A percentile compares a stretch with the other conserved stretches of the same genome.
Evolutionary conservation across 2,329 filamentous ascomycete genomes (phyloP).

Genomic region (Dothistroma pini): DNA sequence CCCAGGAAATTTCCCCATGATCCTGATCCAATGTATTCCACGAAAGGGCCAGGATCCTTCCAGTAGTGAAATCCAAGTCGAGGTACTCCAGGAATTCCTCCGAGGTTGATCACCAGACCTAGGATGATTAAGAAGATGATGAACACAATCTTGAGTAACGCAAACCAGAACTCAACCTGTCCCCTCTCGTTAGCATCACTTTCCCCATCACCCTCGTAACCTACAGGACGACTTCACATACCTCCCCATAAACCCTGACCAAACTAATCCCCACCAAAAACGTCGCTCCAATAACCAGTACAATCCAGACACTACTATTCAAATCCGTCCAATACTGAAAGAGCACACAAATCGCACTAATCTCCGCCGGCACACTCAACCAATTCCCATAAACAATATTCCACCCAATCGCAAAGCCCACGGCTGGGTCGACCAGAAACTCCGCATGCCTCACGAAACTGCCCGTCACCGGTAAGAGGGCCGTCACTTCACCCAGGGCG

Average conservation of each 20-base stretch:
- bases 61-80: slow-evolving; percentile 47
- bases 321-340: slow-evolving; percentile 33
- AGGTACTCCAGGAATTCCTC: slow-evolving; percentile 39
- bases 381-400: slow-evolving; percentile 30
- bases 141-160: slow-evolving; percentile 43
- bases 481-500: slow-evolving; percentile 50
- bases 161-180: slow-evolving; percentile 48
- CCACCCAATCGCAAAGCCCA: slow-evolving; percentile 28
- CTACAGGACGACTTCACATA: not conserved
- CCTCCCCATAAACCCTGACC: slow-evolving; percentile 39
- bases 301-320: slow-evolving; percentile 35
- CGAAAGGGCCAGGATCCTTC: slow-evolving; percentile 43
- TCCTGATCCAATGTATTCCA: slow-evolving; percentile 37
- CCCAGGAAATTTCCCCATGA: slow-evolving; percentile 41
- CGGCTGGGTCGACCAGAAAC: slow-evolving; percentile 50
- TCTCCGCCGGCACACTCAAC: slow-evolving; percentile 34
- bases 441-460: slow-evolving; percentile 50
- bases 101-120: slow-evolving; percentile 43
- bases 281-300: slow-evolving; percentile 33
- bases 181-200: not conserved
- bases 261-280: slow-evolving; percentile 34
- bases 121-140: slow-evolving; percentile 45
- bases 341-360: slow-evolving; percentile 31
- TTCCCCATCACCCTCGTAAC: not conserved
- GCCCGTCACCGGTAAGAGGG: slow-evolving; percentile 51